These are phyloP conservation scores for Penicillium mononematosum DNA, from an alignment of 495 filamentous ascomycete genomes.

Conservation along the genomic window DNA sequence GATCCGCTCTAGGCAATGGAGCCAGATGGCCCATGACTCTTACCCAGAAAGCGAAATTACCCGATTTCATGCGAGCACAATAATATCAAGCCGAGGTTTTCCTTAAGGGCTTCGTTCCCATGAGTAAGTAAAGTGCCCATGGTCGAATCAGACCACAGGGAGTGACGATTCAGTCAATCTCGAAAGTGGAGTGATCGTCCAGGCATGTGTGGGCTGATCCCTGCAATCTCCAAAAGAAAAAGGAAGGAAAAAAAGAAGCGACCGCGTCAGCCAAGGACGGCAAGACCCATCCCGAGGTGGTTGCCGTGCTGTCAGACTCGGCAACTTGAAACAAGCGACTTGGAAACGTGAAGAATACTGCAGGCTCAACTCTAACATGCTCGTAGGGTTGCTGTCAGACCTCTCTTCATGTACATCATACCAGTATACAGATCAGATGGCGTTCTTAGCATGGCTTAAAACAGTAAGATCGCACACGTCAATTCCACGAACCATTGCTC, in stretches of 20 bases:
- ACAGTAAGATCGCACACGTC: background rate
- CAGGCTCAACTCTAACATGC: constrained; percentile 13
- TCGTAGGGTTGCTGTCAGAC: background rate
- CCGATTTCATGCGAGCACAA: constrained; percentile 11
- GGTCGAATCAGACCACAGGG: constrained; percentile 22
- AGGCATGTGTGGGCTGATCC: constrained; percentile 25
- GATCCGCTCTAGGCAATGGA: constrained; percentile 5
- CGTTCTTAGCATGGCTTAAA: background rate
- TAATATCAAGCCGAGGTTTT: background rate
- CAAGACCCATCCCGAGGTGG: background rate
- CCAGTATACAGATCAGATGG: background rate
- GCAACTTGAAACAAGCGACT: constrained; percentile 13
- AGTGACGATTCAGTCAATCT: background rate
- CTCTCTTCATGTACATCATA: background rate
- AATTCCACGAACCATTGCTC: background rate
- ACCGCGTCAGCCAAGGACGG: background rate
- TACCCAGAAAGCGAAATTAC: constrained; percentile 12
- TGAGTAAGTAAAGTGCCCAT: background rate
- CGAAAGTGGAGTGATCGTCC: constrained; percentile 11
- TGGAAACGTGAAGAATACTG: constrained; percentile 3
- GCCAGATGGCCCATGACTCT: constrained; percentile 5
- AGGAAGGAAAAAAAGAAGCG: background rate
- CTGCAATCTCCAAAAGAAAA: constrained; percentile 22
- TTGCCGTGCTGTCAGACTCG: background rate
- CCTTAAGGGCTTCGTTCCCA: background rate